Evolutionary conservation across 768 basidiomycete genomes (phyloP).

Genomic region (Sarcodon sp.): DNA sequence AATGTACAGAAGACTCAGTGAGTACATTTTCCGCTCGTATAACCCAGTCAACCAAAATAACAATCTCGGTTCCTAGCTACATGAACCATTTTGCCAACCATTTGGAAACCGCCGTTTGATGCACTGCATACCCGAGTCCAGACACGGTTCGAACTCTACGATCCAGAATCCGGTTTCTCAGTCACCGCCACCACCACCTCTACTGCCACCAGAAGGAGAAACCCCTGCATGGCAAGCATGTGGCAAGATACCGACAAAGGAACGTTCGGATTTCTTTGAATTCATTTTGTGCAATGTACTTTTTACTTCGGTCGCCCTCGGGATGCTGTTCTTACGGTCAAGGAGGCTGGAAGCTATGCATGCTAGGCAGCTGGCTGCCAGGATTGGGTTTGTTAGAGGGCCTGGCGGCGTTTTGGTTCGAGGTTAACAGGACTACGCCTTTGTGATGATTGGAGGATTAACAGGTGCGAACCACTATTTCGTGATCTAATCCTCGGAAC

Average conservation of each 20-base stretch:
- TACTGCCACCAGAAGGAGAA: constrained; percentile 28
- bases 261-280: constrained; percentile 83
- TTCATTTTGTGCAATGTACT: constrained; percentile 78
- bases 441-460: too few species aligned
- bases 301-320: constrained; percentile 54
- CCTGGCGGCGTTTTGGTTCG: constrained; percentile 16
- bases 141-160: not conserved
- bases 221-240: constrained; percentile 88
- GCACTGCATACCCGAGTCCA: constrained; percentile 47
- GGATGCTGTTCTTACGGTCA: constrained; percentile 56
- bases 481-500: too few species aligned
- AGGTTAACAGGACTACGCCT: not conserved
- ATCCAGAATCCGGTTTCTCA: constrained; percentile 5
- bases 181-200: constrained; percentile 12
- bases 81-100: constrained; percentile 90
- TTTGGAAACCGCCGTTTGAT: constrained; percentile 87
- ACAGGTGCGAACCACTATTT: too few species aligned
- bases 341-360: constrained; percentile 59
- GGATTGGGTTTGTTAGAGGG: constrained; percentile 63
- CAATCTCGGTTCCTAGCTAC: constrained; percentile 30
- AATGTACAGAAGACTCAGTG: constrained; percentile 53
- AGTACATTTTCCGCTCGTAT: constrained; percentile 13
- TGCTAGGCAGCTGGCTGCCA: constrained; percentile 71
- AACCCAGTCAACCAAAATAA: not conserved
- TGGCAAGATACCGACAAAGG: constrained; percentile 68